Conservation (phyloP, 495 filamentous ascomycete species). For the Penicillium roqueforti region DNA sequence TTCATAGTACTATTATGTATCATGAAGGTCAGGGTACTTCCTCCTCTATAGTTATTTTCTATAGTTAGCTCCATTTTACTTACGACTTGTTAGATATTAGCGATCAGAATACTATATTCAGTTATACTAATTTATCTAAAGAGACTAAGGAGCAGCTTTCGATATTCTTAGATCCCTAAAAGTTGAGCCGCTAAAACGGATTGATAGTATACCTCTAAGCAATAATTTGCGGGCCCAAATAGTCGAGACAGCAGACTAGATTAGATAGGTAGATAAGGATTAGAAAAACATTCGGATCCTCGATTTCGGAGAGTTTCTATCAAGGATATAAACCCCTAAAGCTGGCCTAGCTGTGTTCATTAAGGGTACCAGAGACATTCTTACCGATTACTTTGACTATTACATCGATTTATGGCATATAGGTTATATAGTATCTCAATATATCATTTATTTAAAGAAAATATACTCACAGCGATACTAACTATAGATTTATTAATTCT, state of each 20-base stretch:
- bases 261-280: slow-evolving; percentile 35
- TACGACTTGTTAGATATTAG: slow-evolving; percentile 18
- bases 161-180: no score
- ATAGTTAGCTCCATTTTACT: slow-evolving; percentile 3
- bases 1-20: slow-evolving; percentile 30
- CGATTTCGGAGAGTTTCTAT: slow-evolving; percentile 37
- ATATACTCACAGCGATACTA: slow-evolving; percentile 8
- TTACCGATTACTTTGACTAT: slow-evolving; percentile 34
- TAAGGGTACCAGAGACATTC: slow-evolving; percentile 40
- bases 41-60: no score
- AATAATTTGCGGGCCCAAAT: slow-evolving; percentile 30
- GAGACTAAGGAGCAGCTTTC: no score
- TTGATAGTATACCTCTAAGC: slow-evolving; percentile 28
- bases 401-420: slow-evolving; percentile 39
- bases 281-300: slow-evolving; percentile 36
- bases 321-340: slow-evolving; percentile 21
- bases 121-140: slow-evolving; percentile 9
- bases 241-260: slow-evolving; percentile 32
- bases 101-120: slow-evolving; percentile 19
- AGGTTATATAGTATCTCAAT: slow-evolving; percentile 32
- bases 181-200: slow-evolving; percentile 19
- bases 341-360: slow-evolving; percentile 29
- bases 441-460: slow-evolving; percentile 9
- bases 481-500: slow-evolving; percentile 22
- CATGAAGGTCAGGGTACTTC: slow-evolving; percentile 28